Conservation (phyloP, 768 basidiomycete genomes). For the Phanerochaete carnosa region DNA sequence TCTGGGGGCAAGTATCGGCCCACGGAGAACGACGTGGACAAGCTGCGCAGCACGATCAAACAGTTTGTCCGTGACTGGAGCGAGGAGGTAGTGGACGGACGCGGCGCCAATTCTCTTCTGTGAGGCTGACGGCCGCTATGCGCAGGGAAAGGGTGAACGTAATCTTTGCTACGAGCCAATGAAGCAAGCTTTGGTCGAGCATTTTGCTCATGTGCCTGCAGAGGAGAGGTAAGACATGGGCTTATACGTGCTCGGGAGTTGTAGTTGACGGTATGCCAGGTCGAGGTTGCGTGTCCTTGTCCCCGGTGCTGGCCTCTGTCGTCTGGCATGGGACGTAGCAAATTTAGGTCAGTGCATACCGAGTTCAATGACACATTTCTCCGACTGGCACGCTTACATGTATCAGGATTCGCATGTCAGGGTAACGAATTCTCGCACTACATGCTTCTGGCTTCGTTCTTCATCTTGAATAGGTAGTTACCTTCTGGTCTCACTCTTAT, state of each 20-base stretch:
- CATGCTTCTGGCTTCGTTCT: slow-evolving; percentile 88
- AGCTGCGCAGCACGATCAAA: slow-evolving; percentile 86
- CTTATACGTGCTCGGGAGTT: background rate
- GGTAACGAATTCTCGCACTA: slow-evolving; percentile 96
- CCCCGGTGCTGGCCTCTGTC: slow-evolving; percentile 86
- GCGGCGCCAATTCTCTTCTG: background rate
- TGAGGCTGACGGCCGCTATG: background rate
- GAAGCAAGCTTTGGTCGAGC: slow-evolving; percentile 62
- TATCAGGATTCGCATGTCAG: slow-evolving; percentile 80
- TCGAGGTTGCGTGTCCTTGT: slow-evolving; percentile 70
- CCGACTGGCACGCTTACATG: background rate
- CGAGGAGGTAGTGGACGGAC: slow-evolving; percentile 50
- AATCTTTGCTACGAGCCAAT: slow-evolving; percentile 80
- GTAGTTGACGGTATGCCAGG: slow-evolving; percentile 29
- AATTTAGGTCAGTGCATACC: slow-evolving; percentile 53
- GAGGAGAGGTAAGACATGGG: slow-evolving; percentile 45
- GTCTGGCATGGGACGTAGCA: slow-evolving; percentile 87
- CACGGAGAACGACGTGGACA: slow-evolving; percentile 82
- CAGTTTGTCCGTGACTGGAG: slow-evolving; percentile 96
- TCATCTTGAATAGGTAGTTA: slow-evolving; percentile 78
- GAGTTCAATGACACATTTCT: no score
- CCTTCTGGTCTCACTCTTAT: background rate
- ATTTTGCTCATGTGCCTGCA: slow-evolving; percentile 55
- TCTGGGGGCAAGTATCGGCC: slow-evolving; percentile 37
- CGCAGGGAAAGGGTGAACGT: slow-evolving; percentile 72